Percentiles rank a stretch among this genome's conserved stretches.
These are phyloP conservation scores for Apophysomyces trapeziformis DNA, from an alignment of 371 early-diverging fungal species.

Conservation along the genomic window DNA sequence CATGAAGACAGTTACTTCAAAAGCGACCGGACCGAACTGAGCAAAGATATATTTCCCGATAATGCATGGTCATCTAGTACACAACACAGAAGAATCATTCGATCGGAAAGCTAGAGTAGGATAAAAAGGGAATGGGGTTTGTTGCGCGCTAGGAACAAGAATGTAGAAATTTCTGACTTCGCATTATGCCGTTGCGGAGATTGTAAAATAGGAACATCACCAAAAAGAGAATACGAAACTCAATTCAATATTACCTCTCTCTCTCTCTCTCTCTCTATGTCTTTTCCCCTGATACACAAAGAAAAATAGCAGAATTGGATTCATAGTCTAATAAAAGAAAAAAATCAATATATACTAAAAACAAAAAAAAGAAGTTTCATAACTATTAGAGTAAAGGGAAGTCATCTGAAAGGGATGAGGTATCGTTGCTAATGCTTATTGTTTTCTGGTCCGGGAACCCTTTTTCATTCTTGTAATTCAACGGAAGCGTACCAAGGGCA, in stretches of 20 bases:
- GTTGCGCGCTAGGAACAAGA: neutral
- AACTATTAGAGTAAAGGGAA: too few species aligned
- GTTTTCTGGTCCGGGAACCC: too few species aligned
- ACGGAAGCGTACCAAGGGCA: too few species aligned
- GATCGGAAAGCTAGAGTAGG: slow-evolving; percentile 4
- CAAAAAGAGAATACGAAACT: neutral
- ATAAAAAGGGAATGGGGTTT: neutral
- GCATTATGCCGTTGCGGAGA: slow-evolving; percentile 10
- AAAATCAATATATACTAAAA: too few species aligned
- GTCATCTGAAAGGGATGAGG: too few species aligned
- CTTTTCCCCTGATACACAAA: neutral
- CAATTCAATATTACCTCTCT: neutral
- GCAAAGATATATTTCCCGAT: slow-evolving; percentile 49
- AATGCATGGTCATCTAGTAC: neutral
- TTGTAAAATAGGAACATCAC: slow-evolving; percentile 5
- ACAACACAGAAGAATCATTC: slow-evolving; percentile 10
- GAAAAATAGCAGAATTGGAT: neutral
- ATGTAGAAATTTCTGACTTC: slow-evolving; percentile 9
- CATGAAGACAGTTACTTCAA: slow-evolving; percentile 48
- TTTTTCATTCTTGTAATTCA: too few species aligned
- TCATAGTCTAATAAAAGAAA: too few species aligned
- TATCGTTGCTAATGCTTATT: too few species aligned
- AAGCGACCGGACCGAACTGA: slow-evolving; percentile 36
- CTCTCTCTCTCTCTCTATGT: neutral
- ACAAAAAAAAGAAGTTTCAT: too few species aligned